Evolutionary conservation across 257 asterid genomes (phyloP), one percentile per base, ranked within the genome.

Genomic region (Penstemon barbatus): DNA sequence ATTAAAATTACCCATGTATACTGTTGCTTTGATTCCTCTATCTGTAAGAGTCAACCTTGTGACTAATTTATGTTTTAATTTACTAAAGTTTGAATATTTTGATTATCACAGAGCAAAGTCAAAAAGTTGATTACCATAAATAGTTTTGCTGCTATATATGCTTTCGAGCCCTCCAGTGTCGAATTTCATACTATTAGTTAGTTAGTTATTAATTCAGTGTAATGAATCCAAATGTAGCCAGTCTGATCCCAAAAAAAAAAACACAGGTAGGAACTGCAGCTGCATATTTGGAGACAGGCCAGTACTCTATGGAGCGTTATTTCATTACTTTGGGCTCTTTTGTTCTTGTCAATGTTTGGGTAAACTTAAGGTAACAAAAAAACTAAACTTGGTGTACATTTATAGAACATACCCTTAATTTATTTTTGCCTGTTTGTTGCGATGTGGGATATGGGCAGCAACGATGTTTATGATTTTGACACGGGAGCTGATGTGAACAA

Each of bases 401-500:
- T 25, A 25, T 1, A 25, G 2, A 25, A 25, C 33, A 25, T 3
- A 15, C 61, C 12, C 4, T 9, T 62, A 41, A 15, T 25, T 25
- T 56, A 11, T 56, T 56, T 56, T 18, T 37, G 36, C 12, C 6
- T 6, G 18, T 2, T 57, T 25, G 33, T 25, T 25, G 33, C 33
- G 2, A 25, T 25, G 33, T 25, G 33, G 33, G 33, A 25, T 25
- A 18, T 33, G 10, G 55, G 71, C 89, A 84, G 93, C 89, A 86
- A 84, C 76, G 93, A 86, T 65, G 88, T 86, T 15, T 86, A 84
- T 73, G 90, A 86, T 80, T 86, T 78, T 70, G 93, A 82, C 58
- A 86, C 86, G 5, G 90, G 93, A 66, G 93, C 88, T 43, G 93
- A 86, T 77, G 77, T 74, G 62, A 77, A 86, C 80, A 86, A 86